Base-by-base conservation (phyloP, 208 protist species). In the Strigomonas culicis region DNA sequence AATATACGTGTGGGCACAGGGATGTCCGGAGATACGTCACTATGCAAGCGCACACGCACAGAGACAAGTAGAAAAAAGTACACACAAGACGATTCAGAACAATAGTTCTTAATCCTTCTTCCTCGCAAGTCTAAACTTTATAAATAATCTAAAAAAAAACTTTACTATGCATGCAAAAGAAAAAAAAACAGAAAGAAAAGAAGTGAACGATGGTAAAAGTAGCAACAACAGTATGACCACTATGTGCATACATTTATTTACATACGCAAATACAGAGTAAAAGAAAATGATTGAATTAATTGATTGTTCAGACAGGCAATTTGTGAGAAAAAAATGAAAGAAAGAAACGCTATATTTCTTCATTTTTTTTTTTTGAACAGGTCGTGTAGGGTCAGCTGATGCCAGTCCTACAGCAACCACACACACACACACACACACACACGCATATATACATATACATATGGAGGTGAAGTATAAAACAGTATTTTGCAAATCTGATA, bases 181-280 rank as follows among this genome's bases (percentile, higher is more conserved):
- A 57, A 66, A 66, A 62, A 25, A 59, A 51, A 55, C 47, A 46
- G 34, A 68, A 43, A 46, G 34, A 39, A 39, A 39, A 39, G 34
- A 39, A 10, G 10, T 13, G 10, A 39, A 39, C 7, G 4, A 13
- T 13, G 4, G 4, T 39, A 39, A 39, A 13, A 39, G 4, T 13
- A 13, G 10, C 7, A 39, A 39, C 10, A 10, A 10, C 34, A 39
- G 7, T 13, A 39, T 39, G n/a, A n/a, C 19, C 47, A 30, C 51
- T 34, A 6, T 30, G 15, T 4, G 51, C 4, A 25, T 22, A 57
- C 21, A 13, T n/a, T 57, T 31, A 17, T 4, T 57, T n/a, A 19
- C 51, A 17, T 2, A 34, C 4, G 4, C 4, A 34, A 34, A 17
- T 4, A 13, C n/a, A 30, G 3, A 6, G 30, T 4, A 34, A 57